Evolutionary conservation across 2,329 filamentous ascomycete genomes (phyloP), one percentile per base, ranked within the genome.

Genomic region (Colletotrichum siamense): DNA sequence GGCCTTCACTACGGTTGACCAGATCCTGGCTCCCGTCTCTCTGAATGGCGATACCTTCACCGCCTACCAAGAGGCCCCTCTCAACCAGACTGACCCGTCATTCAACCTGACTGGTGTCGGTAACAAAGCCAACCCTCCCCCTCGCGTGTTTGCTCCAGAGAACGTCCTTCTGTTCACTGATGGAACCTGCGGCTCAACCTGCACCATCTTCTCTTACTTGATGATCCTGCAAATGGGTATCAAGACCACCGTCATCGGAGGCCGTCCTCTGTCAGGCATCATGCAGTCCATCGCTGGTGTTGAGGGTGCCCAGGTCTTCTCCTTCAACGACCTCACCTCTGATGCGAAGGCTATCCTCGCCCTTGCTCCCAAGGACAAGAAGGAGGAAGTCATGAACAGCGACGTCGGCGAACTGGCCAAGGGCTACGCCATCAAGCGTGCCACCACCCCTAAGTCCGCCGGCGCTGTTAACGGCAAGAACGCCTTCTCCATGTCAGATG

Each of bases 91-190:
- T 79, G 78, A 86, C 78, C 36, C 80, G 15, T 79, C 77, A 24
- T 86, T 86, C 79, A 84, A 85, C 66, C 80, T 89, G 24, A 87
- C 86, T 6, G 88, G 88, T 39, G 86, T 85, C 64, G 83, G 84
- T 28, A 84, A 82, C 77, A 82, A 84, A 10, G 79, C 84, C 6
- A 86, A 87, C 78, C 82, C 86, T 2, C 85, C 86, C 1, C 80
- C 85, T 44, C 88, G 89, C 7, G 80, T 83, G n/a, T 92, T 92
- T 80, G 82, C 82, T 1, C 84, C 89, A 0, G 87, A 90, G 70
- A 86, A 92, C 79, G 86, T 92, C 24, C 85, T 91, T 34, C 81
- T 91, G 44, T 86, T 91, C 24, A 88, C 88, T 1, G 89, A 92
- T 78, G 89, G 89, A 36, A 88, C 88, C 70, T 92, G 90, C 79